These are phyloP conservation scores for Mortierella sp. DNA, from an alignment of 371 early-diverging fungal genomes.

Conservation along the genomic window DNA sequence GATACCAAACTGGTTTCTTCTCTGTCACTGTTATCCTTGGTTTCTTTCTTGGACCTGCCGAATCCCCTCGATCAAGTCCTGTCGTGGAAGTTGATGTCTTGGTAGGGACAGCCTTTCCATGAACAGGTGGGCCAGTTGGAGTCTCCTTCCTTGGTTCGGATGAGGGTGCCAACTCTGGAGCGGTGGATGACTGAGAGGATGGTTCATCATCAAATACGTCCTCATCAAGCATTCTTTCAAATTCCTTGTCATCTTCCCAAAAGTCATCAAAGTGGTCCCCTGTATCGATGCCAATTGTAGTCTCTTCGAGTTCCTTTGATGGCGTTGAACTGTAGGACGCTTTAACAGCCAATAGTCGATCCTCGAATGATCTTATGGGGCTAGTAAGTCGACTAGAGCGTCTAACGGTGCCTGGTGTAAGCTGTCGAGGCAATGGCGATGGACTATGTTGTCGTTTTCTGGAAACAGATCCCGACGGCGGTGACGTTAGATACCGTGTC, in stretches of 20 bases:
- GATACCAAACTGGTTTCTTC: no score
- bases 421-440: conserved; percentile 32
- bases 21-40: no score
- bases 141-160: no score
- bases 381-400: neutral
- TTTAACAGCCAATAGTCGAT: neutral
- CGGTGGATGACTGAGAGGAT: no score
- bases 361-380: neutral
- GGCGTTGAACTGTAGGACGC: neutral
- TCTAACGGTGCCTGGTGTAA: neutral
- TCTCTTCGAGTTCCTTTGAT: neutral
- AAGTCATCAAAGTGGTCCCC: neutral
- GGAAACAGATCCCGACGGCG: conserved; percentile 32
- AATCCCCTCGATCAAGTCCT: no score
- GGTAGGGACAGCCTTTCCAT: no score
- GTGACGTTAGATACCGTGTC: conserved; percentile 36
- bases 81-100: no score
- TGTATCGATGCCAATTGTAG: neutral
- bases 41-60: no score
- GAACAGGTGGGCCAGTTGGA: no score
- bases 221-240: no score
- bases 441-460: conserved; percentile 50
- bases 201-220: no score
- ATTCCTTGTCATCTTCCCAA: neutral
- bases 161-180: no score